Evolutionary conservation across 805 yeast genomes (phyloP).

Genomic region (Saccharomycopsis fibuligera): DNA sequence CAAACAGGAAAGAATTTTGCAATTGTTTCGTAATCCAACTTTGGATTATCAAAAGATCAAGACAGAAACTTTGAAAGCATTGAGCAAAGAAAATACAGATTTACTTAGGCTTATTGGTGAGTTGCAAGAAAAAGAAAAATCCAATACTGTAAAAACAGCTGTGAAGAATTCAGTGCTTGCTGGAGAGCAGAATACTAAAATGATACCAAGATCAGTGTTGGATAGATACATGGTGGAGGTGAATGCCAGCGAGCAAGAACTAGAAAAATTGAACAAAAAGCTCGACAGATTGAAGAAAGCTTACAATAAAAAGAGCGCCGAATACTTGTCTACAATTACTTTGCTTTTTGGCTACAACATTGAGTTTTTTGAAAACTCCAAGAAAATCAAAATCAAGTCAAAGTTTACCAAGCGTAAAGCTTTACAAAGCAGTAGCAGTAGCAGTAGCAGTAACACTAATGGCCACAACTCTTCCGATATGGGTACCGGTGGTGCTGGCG

Average conservation of each 20-base stretch:
- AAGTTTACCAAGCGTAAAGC: too few relatives aligned
- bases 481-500: slow-evolving; percentile 17
- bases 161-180: slow-evolving; percentile 17
- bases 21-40: slow-evolving; percentile 62
- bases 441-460: too few relatives aligned
- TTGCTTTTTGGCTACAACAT: slow-evolving; percentile 66
- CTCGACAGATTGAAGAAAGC: slow-evolving; percentile 46
- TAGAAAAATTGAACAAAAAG: slow-evolving; percentile 46
- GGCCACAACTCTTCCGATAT: too few relatives aligned
- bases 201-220: slow-evolving; percentile 55
- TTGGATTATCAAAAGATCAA: slow-evolving; percentile 55
- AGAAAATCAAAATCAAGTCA: slow-evolving; percentile 47
- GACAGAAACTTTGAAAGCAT: slow-evolving; percentile 40
- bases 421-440: too few relatives aligned
- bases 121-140: slow-evolving; percentile 14
- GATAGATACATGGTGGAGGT: slow-evolving; percentile 56
- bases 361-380: slow-evolving; percentile 53
- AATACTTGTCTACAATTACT: slow-evolving; percentile 61
- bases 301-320: slow-evolving; percentile 60
- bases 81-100: slow-evolving; percentile 54
- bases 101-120: slow-evolving; percentile 30
- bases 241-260: slow-evolving; percentile 38
- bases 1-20: slow-evolving; percentile 45
- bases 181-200: slow-evolving; percentile 19
- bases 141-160: background rate